Conservation (phyloP, 305 asterid species). For the Fraxinus platypoda region DNA sequence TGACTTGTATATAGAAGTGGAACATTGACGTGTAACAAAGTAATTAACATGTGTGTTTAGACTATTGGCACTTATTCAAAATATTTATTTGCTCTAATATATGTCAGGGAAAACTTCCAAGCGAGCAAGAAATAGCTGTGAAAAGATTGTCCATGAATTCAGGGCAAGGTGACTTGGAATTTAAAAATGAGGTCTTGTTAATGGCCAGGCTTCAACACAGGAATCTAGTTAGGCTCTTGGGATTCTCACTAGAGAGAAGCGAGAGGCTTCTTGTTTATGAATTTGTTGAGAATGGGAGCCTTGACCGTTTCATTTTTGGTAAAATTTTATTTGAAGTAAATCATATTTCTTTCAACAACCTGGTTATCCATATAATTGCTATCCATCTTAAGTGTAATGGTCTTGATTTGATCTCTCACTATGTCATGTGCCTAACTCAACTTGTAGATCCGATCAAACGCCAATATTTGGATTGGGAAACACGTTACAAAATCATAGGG, state of each 20-base stretch:
- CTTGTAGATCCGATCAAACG: slow-evolving; percentile 30
- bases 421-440: background rate
- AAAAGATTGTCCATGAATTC: slow-evolving; percentile 15
- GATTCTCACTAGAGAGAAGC: background rate
- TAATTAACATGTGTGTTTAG: background rate
- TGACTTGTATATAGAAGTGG: background rate
- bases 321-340: background rate
- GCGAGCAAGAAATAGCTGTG: slow-evolving; percentile 18
- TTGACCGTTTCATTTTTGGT: background rate
- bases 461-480: slow-evolving; percentile 33
- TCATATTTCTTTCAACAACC: too few relatives aligned
- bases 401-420: background rate
- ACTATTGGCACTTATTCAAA: background rate
- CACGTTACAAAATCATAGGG: slow-evolving; percentile 37
- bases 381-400: background rate
- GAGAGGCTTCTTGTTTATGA: background rate
- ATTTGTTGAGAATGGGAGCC: background rate
- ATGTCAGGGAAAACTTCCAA: background rate
- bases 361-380: background rate
- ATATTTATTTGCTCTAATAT: background rate
- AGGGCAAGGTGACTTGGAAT: slow-evolving; percentile 8
- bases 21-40: background rate
- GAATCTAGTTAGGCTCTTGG: slow-evolving; percentile 12
- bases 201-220: slow-evolving; percentile 20
- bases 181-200: background rate